A percentile compares a stretch with the other conserved stretches of the same genome.
Conservation (phyloP, 169 alveolate species). For the Eimeria maxima region DNA sequence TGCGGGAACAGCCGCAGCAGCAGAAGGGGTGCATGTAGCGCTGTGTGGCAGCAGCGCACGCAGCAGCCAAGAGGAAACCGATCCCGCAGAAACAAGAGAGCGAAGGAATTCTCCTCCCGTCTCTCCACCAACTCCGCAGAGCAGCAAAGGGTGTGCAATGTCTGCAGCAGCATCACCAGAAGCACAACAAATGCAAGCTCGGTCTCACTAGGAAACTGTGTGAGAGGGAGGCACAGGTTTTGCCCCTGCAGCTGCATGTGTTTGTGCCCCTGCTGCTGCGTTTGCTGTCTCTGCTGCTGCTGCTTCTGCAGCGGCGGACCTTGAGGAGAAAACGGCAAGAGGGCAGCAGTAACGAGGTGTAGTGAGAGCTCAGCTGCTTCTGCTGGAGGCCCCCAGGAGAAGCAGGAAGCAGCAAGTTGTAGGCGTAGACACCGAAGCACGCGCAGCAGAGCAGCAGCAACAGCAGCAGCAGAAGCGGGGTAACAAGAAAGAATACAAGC, state of each 20-base stretch:
- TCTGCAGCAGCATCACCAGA: constrained; percentile 73
- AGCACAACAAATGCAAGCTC: not conserved
- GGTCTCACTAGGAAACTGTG: not conserved
- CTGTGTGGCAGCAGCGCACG: constrained; percentile 54
- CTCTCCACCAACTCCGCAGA: constrained; percentile 49
- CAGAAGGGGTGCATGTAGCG: constrained; percentile 18
- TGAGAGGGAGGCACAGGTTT: not conserved
- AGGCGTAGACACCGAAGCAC: constrained; percentile 58
- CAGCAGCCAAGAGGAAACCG: constrained; percentile 60
- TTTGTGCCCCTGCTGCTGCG: not conserved
- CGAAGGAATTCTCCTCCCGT: constrained; percentile 1
- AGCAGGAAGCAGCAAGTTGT: not conserved
- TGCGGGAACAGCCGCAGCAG: constrained; percentile 55
- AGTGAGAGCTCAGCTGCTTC: constrained; percentile 31
- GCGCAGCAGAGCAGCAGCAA: constrained; percentile 74
- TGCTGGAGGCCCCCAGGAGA: constrained; percentile 6
- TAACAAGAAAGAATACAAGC: constrained; percentile 1
- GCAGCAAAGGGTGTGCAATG: constrained; percentile 48
- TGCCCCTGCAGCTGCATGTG: not conserved
- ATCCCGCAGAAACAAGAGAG: not conserved
- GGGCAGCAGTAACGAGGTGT: not conserved
- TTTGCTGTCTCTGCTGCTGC: constrained; percentile 18
- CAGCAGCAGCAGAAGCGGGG: constrained; percentile 26
- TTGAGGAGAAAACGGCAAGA: constrained; percentile 40
- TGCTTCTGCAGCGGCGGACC: constrained; percentile 53